Percentiles rank a stretch among this genome's conserved stretches.
Conservation (phyloP, 2,329 filamentous ascomycete genomes). For the Sclerotinia subarctica region DNA sequence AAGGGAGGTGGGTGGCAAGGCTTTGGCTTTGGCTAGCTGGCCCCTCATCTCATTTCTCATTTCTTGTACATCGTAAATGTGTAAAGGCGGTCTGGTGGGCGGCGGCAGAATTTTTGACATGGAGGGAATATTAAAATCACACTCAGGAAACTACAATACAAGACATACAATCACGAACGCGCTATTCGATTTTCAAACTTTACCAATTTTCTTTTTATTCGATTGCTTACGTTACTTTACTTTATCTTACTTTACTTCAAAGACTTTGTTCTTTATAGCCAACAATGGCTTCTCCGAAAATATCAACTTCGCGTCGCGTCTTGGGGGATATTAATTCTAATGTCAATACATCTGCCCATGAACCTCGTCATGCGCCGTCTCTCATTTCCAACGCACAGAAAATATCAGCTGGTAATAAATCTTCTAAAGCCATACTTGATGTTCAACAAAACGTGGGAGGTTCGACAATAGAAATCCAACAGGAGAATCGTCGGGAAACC, state of each 20-base stretch:
- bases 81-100: neutral
- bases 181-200: neutral
- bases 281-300: conserved; percentile 22
- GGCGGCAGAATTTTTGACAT: neutral
- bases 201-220: neutral
- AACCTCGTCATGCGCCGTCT: neutral
- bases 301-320: conserved; percentile 27
- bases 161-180: neutral
- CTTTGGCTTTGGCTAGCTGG: neutral
- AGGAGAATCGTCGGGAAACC: neutral
- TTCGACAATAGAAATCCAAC: neutral
- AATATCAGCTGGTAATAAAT: too few relatives aligned
- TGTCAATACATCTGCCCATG: conserved; percentile 16
- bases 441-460: neutral
- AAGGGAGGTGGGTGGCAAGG: too few relatives aligned
- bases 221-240: neutral
- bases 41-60: neutral
- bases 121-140: too few relatives aligned
- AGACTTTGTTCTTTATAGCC: neutral
- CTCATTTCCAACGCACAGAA: neutral
- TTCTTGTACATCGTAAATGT: too few relatives aligned
- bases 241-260: neutral
- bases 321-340: conserved; percentile 65
- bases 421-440: rapidly evolving
- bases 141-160: conserved; percentile 4